phyloP scores from a whole-genome alignment of 352 stramenopile species.

The Globisporangium paroecandrum region DNA sequence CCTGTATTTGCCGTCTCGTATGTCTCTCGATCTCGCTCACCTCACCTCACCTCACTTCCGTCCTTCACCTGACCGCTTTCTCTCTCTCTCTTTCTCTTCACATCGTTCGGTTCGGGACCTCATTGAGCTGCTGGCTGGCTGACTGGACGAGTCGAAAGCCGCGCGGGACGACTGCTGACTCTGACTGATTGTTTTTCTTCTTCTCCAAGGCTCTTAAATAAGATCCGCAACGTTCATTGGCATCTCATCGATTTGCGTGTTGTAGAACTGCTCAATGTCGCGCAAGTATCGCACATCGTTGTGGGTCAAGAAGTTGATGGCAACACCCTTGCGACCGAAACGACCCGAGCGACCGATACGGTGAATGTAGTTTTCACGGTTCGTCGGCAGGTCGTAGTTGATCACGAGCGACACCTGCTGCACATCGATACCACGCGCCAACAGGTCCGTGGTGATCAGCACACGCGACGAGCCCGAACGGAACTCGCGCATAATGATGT shows the following conservation, averaged over 20 bases:
- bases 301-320: conserved; percentile 99
- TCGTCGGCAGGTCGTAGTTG: conserved; percentile 99
- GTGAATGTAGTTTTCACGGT: conserved; percentile 99
- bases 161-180: conserved; percentile 31
- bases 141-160: neutral
- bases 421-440: conserved; percentile 99
- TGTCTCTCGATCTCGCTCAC: conserved; percentile 14
- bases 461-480: conserved; percentile 98
- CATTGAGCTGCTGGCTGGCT: neutral
- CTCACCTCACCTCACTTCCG: neutral
- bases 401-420: conserved; percentile 98
- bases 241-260: conserved; percentile 99
- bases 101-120: neutral
- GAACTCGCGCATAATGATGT: conserved; percentile 99
- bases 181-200: conserved; percentile 33
- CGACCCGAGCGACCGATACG: conserved; percentile 99
- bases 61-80: conserved; percentile 4
- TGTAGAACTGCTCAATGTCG: conserved; percentile 99
- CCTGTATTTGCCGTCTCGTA: conserved; percentile 13
- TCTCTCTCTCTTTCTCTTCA: conserved; percentile 21
- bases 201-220: conserved; percentile 87
- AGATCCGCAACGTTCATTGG: conserved; percentile 99
- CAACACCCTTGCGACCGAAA: conserved; percentile 99
- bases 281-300: conserved; percentile 98
- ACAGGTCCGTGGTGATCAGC: conserved; percentile 99